Evolutionary conservation across 257 asterid genomes (phyloP), one percentile per base, ranked within the genome.

Genomic region (Solanum piurae): DNA sequence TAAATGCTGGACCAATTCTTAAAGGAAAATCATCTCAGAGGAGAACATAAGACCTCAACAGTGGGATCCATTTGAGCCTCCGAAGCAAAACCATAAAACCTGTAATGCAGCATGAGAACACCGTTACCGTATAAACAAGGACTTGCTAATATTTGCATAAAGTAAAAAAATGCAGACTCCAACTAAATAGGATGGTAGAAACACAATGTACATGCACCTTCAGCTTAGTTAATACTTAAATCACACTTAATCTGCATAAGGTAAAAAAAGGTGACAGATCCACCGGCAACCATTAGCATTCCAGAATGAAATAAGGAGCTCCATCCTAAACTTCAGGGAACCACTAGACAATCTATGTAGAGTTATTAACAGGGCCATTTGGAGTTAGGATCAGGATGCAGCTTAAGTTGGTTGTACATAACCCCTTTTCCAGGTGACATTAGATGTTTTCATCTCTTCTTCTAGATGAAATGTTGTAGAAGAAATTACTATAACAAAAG

Each of bases 31-130:
- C 68, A 85, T 27, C 21, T n/a, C 75, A 66, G 84, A 85, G 52
- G 79, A 31, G 83, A 90, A 42, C 12, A 85, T 73, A 87, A 46
- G 23, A 96, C 99, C 99, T 96, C 99, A 23, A 97, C 85, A 29
- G 99, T 96, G 29, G 99, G 99, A 77, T 94, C 99, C 98, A 92
- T 94, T 89, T 95, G 99, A 46, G 94, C 98, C 92, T 97, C 98
- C 14, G 99, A 95, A 90, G 98, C 98, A 92, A 97, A 97, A 85
- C 99, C 99, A 88, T 93, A 95, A 90, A 91, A 96, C 92, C 99
- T 97, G 93, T 36, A 88, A 73, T 73, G 87, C 87, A 91, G 77
- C 89, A 87, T 33, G 85, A 83, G 64, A 18, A 29, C 68, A 29
- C 44, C 10, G 71, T 82, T 82, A 82, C 20, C 33, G 68, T 27